Conservation (phyloP, 2,329 filamentous ascomycete genomes). For the Neopestalotiopsis sp. region DNA sequence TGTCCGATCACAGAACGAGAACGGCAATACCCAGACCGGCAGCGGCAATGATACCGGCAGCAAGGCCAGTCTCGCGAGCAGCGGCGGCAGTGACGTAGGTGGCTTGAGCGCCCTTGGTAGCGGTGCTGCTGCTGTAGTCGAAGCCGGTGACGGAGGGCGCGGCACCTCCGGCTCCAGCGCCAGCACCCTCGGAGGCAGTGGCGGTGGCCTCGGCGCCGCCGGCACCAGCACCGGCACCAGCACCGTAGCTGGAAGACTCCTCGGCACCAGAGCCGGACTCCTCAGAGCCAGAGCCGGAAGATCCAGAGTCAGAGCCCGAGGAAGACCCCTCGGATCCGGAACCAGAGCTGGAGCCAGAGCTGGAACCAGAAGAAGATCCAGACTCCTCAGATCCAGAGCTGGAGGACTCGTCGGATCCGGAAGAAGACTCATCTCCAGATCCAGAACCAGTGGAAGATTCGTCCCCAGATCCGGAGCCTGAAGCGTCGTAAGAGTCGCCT, state of each 20-base stretch:
- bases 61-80: conserved; percentile 27
- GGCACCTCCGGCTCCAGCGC: background rate
- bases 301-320: too few species aligned
- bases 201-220: background rate
- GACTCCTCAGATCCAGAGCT: background rate
- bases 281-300: background rate
- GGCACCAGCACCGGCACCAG: background rate
- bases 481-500: too few species aligned
- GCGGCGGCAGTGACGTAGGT: conserved; percentile 20
- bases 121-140: background rate
- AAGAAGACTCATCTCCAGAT: conserved; percentile 14
- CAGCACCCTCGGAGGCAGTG: background rate
- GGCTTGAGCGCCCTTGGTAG: background rate
- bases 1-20: conserved; percentile 24
- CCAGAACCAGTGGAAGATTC: background rate
- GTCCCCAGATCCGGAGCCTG: too few species aligned
- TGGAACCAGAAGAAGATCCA: background rate
- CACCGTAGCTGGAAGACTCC: background rate
- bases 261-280: background rate
- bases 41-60: conserved; percentile 25
- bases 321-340: background rate
- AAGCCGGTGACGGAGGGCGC: conserved; percentile 2
- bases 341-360: background rate
- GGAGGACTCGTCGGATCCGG: background rate
- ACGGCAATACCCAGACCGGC: conserved; percentile 29